Conservation (phyloP, 148 eudicot species). For the Vaccinium vitisidaea region DNA sequence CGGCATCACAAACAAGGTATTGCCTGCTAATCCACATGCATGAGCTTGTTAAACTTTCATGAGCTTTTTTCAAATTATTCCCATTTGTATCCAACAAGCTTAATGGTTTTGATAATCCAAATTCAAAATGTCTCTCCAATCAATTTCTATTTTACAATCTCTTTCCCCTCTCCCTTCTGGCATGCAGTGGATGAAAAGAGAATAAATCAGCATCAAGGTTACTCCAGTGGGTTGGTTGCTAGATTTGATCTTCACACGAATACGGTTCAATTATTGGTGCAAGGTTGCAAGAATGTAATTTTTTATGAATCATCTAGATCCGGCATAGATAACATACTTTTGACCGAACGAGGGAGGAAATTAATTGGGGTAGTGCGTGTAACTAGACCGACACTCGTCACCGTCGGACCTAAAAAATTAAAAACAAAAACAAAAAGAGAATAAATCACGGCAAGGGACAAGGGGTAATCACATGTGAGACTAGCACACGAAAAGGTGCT, state of each 20-base stretch:
- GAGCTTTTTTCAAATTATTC: not conserved
- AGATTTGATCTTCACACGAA: too few species aligned
- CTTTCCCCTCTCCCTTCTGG: not conserved
- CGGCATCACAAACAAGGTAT: not conserved
- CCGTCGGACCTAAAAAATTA: too few species aligned
- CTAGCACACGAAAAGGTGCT: slow-evolving; percentile 34
- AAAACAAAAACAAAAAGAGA: slow-evolving; percentile 13
- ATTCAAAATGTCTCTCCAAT: not conserved
- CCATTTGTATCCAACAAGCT: slow-evolving; percentile 13
- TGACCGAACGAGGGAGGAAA: too few species aligned
- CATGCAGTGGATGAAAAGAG: not conserved
- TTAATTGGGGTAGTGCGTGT: too few species aligned
- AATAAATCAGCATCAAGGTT: too few species aligned
- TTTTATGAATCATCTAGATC: too few species aligned
- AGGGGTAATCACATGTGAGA: slow-evolving; percentile 31
- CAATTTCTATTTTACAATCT: not conserved
- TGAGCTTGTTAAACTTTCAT: not conserved
- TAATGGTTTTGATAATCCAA: not conserved
- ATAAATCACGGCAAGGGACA: slow-evolving; percentile 21
- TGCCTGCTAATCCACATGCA: too few species aligned
- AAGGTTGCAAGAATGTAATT: too few species aligned
- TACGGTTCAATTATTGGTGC: too few species aligned
- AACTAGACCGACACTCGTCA: too few species aligned
- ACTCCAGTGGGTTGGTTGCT: too few species aligned
- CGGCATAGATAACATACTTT: too few species aligned